Evolutionary conservation across 257 asterid species (phyloP), one percentile per base, ranked within the genome.

Genomic region (Nicotiana paniculata): DNA sequence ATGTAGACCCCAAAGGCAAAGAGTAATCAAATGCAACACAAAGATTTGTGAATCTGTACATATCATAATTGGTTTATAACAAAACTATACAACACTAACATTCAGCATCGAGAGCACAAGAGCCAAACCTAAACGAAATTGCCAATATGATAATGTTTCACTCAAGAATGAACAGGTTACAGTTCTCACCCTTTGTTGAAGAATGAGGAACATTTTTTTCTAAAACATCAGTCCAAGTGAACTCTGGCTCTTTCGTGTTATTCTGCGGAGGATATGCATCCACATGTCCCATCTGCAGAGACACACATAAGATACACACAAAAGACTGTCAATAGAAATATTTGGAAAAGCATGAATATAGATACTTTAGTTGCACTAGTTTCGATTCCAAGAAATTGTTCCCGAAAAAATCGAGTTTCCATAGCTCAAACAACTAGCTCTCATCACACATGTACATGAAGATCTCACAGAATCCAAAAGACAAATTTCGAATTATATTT

Each of bases 191-290:
- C 39, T 84, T 80, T 46, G 88, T 82, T 32, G 86, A 83, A 85
- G 95, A 69, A 85, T 13, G 83, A 66, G 26, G 77, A 77, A 64
- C 62, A 61, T 72, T 66, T 86, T 84, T 90, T 87, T 93, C 98
- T 43, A 86, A 83, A 82, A 96, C 98, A 69, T 94, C 91, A 26
- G 99, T 89, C 97, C 95, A 96, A 70, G 94, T 89, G 87, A 96
- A 88, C 75, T 87, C 86, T 3, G 90, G 54, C 86, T 94, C 99
- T 82, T 88, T 96, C 86, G 84, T 93, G 87, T 83, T 86, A 85
- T 87, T 90, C 82, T 90, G 98, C 79, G 90, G 85, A 80, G 96
- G 94, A 86, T 89, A 67, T 24, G 88, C 90, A 87, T 94, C 99
- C 75, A 91, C 90, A 83, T 92, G 97, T 54, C 93, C 98, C 93